Percentiles rank a stretch among this genome's conserved stretches.
phyloP scores from a whole-genome alignment of 768 basidiomycete species.

The Butyriboletus loyo region DNA sequence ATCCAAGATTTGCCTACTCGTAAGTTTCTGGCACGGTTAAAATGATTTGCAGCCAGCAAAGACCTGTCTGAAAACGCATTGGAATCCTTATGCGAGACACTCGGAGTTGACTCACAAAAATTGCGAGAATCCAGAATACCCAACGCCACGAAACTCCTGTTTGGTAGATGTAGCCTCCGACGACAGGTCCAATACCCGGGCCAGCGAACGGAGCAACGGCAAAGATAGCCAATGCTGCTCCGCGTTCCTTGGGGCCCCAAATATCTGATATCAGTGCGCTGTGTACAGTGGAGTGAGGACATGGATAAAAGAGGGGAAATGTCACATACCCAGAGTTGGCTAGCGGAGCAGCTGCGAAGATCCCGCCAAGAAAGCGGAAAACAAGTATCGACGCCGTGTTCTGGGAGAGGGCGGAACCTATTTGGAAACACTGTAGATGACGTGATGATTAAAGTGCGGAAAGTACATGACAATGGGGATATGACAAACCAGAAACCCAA shows the following conservation, averaged over 20 bases:
- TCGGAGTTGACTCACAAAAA: conserved; percentile 43
- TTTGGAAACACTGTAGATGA: conserved; percentile 49
- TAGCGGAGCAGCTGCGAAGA: conserved; percentile 65
- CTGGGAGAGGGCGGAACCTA: conserved; percentile 57
- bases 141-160: conserved; percentile 55
- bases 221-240: conserved; percentile 65
- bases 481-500: conserved; percentile 48
- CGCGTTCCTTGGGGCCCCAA: conserved; percentile 60
- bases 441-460: neutral
- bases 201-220: conserved; percentile 66
- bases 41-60: conserved; percentile 46
- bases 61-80: conserved; percentile 38
- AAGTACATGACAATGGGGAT: neutral
- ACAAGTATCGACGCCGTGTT: conserved; percentile 64
- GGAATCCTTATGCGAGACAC: neutral
- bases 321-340: conserved; percentile 60
- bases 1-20: conserved; percentile 37
- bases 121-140: conserved; percentile 63
- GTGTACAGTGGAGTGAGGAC: neutral
- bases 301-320: neutral
- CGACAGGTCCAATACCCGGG: conserved; percentile 56
- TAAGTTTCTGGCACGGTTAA: conserved; percentile 70
- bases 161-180: conserved; percentile 43
- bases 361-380: conserved; percentile 69
- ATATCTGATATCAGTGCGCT: conserved; percentile 56